Conservation (phyloP, 768 basidiomycete species). For the Panellus pusillus region DNA sequence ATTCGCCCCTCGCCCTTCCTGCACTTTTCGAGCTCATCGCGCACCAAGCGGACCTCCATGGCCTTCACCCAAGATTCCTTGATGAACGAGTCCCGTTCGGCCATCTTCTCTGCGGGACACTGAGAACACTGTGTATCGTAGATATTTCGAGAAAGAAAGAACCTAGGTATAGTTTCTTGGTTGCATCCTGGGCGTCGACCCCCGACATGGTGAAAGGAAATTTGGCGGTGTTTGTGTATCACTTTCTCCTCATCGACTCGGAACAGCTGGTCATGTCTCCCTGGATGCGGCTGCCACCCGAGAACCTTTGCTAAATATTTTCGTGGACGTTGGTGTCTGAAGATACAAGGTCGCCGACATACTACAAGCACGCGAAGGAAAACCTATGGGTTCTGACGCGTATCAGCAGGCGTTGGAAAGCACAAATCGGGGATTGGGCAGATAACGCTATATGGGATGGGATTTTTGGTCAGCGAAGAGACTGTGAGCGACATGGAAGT, state of each 20-base stretch:
- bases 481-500: too few species aligned
- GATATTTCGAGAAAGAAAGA: neutral
- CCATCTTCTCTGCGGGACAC: constrained; percentile 50
- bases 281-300: neutral
- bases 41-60: constrained; percentile 90
- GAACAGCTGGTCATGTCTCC: neutral
- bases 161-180: constrained; percentile 18
- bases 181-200: constrained; percentile 12
- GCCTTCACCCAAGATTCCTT: constrained; percentile 93
- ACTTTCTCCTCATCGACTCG: too few species aligned
- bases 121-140: neutral
- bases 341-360: neutral
- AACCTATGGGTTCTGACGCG: constrained; percentile 3
- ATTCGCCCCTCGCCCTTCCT: constrained; percentile 90
- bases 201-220: constrained; percentile 11
- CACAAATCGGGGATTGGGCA: too few species aligned
- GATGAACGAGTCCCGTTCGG: constrained; percentile 72
- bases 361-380: too few species aligned
- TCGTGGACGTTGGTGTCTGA: neutral
- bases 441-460: too few species aligned
- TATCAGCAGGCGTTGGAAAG: constrained; percentile 6
- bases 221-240: neutral
- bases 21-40: constrained; percentile 87
- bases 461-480: too few species aligned
- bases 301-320: constrained; percentile 1